Percentiles rank a stretch among this genome's conserved stretches.
Evolutionary conservation across 164 flowering plant species (phyloP).

Genomic region (Berberis thunbergii): DNA sequence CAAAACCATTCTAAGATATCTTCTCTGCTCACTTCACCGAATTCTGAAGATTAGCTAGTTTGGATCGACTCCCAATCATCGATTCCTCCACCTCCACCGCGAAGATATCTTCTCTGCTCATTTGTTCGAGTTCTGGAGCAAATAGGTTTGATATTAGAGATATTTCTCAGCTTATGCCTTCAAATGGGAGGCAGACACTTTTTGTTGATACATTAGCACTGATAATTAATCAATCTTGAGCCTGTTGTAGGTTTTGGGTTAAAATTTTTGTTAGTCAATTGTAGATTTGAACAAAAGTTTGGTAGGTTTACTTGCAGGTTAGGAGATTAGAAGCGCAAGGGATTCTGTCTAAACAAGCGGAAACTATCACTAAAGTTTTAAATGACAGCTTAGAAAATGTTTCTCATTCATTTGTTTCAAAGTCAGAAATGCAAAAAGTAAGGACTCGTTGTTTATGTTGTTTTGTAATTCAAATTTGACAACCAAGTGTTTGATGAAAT

Average conservation of each 20-base stretch:
- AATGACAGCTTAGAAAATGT: slow-evolving; percentile 75
- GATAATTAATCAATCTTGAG: slow-evolving; percentile 18
- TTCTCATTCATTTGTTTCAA: slow-evolving; percentile 49
- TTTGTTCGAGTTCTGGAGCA: slow-evolving; percentile 3
- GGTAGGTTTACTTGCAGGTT: slow-evolving; percentile 29
- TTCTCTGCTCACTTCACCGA: slow-evolving; percentile 9
- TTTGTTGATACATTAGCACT: slow-evolving; percentile 71
- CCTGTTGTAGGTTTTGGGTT: neutral
- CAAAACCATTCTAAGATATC: too few relatives aligned
- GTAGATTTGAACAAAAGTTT: neutral
- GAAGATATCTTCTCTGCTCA: neutral
- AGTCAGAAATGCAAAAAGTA: slow-evolving; percentile 73
- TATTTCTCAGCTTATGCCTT: slow-evolving; percentile 42
- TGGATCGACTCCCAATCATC: neutral
- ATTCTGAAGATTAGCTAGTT: slow-evolving; percentile 3
- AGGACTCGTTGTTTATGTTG: neutral
- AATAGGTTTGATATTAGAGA: slow-evolving; percentile 14
- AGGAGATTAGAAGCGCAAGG: slow-evolving; percentile 69
- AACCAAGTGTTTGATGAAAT: neutral
- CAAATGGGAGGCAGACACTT: slow-evolving; percentile 48
- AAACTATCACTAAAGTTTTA: slow-evolving; percentile 70
- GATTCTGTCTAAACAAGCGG: slow-evolving; percentile 71
- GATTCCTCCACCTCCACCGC: neutral
- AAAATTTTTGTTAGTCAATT: neutral
- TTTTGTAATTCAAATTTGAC: neutral